A percentile compares a stretch with the other conserved stretches of the same genome.
Conservation (phyloP, 257 asterid genomes). For the Salvia rosmarinus region DNA sequence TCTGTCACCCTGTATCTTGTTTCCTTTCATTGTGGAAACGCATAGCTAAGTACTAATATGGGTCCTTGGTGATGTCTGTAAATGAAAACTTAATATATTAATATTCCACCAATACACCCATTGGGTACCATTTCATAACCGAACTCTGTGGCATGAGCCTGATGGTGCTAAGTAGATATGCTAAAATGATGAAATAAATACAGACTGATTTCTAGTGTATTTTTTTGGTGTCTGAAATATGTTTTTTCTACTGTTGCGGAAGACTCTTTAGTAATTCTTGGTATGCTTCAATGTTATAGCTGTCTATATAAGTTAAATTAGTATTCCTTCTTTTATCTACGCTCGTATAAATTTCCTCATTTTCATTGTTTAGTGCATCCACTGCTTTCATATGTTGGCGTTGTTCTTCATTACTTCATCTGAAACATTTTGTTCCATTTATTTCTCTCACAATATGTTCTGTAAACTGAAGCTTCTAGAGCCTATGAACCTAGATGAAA, state of each 20-base stretch:
- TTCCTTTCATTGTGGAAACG: constrained; percentile 16
- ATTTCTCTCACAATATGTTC: background rate
- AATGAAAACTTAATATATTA: constrained; percentile 10
- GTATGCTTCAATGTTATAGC: background rate
- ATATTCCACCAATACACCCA: constrained; percentile 14
- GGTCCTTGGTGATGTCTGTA: background rate
- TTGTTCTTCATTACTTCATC: background rate
- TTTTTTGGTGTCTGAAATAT: background rate
- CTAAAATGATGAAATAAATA: constrained; percentile 9
- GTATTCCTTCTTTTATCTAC: background rate
- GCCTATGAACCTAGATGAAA: constrained; percentile 5
- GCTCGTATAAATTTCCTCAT: background rate
- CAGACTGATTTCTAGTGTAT: background rate
- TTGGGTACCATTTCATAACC: background rate
- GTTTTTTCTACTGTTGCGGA: background rate
- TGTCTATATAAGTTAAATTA: background rate
- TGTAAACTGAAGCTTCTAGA: background rate
- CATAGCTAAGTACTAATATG: constrained; percentile 19
- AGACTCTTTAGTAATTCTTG: background rate
- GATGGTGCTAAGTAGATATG: constrained; percentile 20
- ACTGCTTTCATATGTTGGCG: background rate
- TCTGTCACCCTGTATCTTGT: constrained; percentile 16
- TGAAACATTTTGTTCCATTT: background rate
- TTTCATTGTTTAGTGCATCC: background rate
- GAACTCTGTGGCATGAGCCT: background rate